Evolutionary conservation across 139 green algal species (phyloP), one percentile per base, ranked within the genome.

Genomic region (Desmodesmus armatus): DNA sequence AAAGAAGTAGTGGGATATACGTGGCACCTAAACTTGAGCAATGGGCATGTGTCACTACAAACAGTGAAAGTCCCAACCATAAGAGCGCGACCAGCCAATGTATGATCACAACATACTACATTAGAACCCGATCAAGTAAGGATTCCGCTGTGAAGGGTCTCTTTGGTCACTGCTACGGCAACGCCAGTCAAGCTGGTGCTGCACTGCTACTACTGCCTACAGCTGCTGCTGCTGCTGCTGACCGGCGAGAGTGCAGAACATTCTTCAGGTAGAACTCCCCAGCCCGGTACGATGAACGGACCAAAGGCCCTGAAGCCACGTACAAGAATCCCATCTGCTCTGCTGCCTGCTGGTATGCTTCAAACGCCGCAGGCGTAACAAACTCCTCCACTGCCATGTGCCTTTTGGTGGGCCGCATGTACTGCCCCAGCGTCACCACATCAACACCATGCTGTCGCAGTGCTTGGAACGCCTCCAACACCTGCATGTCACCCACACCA

Each of bases 371-470:
- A 2, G 98, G 98, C 3, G 97, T 99, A 7, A 99, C 96, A 84
- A 97, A 99, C 91, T 99, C 97, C 4, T 86, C 84, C 47, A 99
- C 98, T n/a, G 95, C 87, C 95, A 99, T 97, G 92, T 99, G 98
- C 37, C 95, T 93, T 83, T 98, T 98, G 23, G 97, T 99, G 71
- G 98, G 98, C 53, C 96, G 93, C 96, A 99, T 98, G 94, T 99
- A 99, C 94, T 99, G 98, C 1, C 98, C 98, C 44, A 99, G 91
- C 23, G 98, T 99, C 37, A 99, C 93, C 39, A 99, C 97, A 85
- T 99, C 97, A 66, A 99, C 97, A 2, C 89, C 94, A 49, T 78
- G 65, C 5, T 91, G 88, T 2, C 91, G 71, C n/a, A 95, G 78
- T 31, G 88, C 69, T 13, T 82, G 60, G 86, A 98, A 83, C 7